Evolutionary conservation across 2,329 filamentous ascomycete genomes (phyloP).

Genomic region (Gnomoniopsis sp.): DNA sequence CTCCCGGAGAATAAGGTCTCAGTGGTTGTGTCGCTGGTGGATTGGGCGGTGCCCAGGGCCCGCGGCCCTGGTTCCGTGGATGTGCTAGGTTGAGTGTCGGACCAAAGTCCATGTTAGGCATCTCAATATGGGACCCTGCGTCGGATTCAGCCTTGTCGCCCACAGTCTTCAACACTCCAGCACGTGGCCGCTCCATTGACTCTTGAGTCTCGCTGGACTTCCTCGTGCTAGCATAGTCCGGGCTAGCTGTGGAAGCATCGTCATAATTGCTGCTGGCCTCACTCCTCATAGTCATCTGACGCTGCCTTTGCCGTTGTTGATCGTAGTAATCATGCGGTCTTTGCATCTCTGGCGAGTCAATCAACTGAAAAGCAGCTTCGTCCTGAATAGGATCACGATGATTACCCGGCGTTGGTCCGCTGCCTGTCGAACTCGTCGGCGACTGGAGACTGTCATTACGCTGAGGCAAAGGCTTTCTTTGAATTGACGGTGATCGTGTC

Average conservation of each 20-base stretch:
- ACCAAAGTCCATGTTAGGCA: slow-evolving; percentile 81
- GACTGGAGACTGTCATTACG: slow-evolving; percentile 23
- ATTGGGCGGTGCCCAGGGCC: slow-evolving; percentile 21
- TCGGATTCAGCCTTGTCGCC: slow-evolving; percentile 41
- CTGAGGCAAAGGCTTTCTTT: slow-evolving; percentile 50
- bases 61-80: slow-evolving; percentile 4
- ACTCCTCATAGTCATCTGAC: slow-evolving; percentile 35
- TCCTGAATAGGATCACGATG: slow-evolving; percentile 40
- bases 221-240: slow-evolving; percentile 74
- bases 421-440: slow-evolving; percentile 3
- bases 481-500: slow-evolving; percentile 33
- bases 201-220: slow-evolving; percentile 48
- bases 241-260: slow-evolving; percentile 63
- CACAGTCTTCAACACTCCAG: slow-evolving; percentile 76
- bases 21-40: slow-evolving; percentile 20
- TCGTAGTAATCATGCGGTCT: slow-evolving; percentile 18
- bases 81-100: slow-evolving; percentile 61
- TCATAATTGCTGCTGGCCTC: slow-evolving; percentile 51
- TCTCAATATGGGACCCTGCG: slow-evolving; percentile 38
- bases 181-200: slow-evolving; percentile 64
- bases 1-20: slow-evolving; percentile 31
- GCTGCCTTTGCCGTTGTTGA: slow-evolving; percentile 25
- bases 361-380: slow-evolving; percentile 46
- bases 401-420: slow-evolving; percentile 33
- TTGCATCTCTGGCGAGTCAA: slow-evolving; percentile 32